Base-by-base conservation (phyloP, 2,329 filamentous ascomycete genomes). In the Colletotrichum sp. region DNA sequence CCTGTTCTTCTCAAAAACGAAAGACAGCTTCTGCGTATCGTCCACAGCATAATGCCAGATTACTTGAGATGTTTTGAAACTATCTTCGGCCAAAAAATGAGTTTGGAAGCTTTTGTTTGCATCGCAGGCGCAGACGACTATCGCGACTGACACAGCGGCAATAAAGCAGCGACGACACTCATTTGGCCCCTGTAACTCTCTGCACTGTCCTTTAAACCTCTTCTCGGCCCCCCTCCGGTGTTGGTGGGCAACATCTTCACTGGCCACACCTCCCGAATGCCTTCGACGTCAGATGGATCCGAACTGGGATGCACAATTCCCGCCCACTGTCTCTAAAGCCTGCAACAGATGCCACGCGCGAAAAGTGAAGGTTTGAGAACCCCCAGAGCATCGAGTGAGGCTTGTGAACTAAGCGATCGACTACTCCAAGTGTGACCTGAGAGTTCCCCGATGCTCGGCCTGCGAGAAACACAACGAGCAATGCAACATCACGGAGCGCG, bases 391-490 rank as follows among this genome's bases (percentile, higher is more conserved):
- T 15, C 15, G 6, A 57, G 5, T 21, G 6, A 31, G 55, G 51
- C 13, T 54, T 5, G 27, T 8, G 7, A 54, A 61, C 21, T 7
- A 27, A 59, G 27, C 16, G 36, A 59, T 34, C 43, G 55, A 68
- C 58, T 29, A 16, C 8, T 33, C 21, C 18, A 51, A 73, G 80
- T 76, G 57, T 81, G 78, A 72, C 78, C 76, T 75, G 79, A 80
- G 55, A 76, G 76, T 67, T 73, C 81, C 71, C 78, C 81, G 8
- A 33, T 77, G 76, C 51, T 70, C 75, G 12, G 24, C 72, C 24
- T 77, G 76, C 29, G 36, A 62, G 6, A 72, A 63, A 11, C 64
- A 77, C 3, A 58, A 66, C 36, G 75, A 77, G 63, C 66, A 75
- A 11, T 77, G 74, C 47, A 77, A 77, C 31, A 76, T 77, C 47